Base-by-base conservation (phyloP, 1,284 basidiomycete species). In the Ganoderma resinaceum region DNA sequence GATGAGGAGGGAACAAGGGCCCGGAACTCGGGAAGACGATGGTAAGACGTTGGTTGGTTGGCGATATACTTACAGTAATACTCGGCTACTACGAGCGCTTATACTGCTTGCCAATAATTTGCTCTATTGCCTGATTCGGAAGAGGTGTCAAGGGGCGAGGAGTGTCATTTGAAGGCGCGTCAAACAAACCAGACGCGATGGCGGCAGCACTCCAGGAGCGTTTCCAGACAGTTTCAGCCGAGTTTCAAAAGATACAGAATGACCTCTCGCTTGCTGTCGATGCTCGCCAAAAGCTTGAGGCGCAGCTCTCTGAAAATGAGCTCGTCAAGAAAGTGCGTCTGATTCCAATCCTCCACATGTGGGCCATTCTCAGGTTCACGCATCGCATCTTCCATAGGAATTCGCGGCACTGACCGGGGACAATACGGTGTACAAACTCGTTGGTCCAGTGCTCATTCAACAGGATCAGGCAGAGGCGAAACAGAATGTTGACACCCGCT, bases 381-480 rank as follows among this genome's bases (percentile, higher is more conserved):
- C 37, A 37, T 58, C 23, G 0, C 23, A 40, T 60, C 6, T 12
- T 14, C 6, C 68, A 20, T 80, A 97, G 95, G 97, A 98, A 82
- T 96, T 99, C 76, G 81, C 83, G n/a, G 82, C 84, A 33, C 81
- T 98, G 66, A 92, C 91, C 61, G 82, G 90, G 1, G 87, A 91
- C 72, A 98, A 97, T 76, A 88, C 86, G 9, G 88, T 99, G 9
- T 99, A 92, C 85, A 99, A 99, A 82, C 89, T 96, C 59, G 88
- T 98, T 58, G 98, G 97, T 0, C 95, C 96, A 1, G 93, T 96
- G 1, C 87, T 99, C 29, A 90, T 99, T 8, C 90, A 93, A 75
- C 97, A 99, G 80, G 97, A 98, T 72, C 91, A 92, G 75, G 80
- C 81, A 6, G 98, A 99, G 75, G 97, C 97, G 12, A 94, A 93